Conservation (phyloP, 495 filamentous ascomycete species). For the Xylaria castorea region DNA sequence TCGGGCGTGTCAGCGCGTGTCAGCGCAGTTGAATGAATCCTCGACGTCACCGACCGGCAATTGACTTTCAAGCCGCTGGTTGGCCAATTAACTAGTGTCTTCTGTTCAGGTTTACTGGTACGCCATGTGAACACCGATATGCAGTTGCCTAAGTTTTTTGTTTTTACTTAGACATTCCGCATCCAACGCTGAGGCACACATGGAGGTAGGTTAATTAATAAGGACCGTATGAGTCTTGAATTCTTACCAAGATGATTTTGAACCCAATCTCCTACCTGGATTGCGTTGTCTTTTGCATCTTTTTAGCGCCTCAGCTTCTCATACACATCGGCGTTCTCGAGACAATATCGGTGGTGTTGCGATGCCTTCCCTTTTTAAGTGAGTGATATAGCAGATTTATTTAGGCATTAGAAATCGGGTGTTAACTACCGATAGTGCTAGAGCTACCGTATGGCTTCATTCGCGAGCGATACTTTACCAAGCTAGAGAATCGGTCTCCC, state of each 20-base stretch:
- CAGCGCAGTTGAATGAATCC: neutral
- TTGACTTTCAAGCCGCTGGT: neutral
- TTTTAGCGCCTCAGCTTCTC: slow-evolving; percentile 70
- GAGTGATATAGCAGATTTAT: slow-evolving; percentile 34
- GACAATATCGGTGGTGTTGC: slow-evolving; percentile 61
- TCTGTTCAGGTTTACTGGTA: neutral
- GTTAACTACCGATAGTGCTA: slow-evolving; percentile 50
- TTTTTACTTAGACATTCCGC: neutral
- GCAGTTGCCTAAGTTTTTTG: neutral
- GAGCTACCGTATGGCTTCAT: slow-evolving; percentile 64
- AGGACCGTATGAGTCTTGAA: neutral
- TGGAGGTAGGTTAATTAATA: neutral
- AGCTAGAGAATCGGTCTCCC: slow-evolving; percentile 52
- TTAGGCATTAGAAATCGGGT: neutral
- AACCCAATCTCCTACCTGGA: slow-evolving; percentile 73
- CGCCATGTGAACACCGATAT: neutral
- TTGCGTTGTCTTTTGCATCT: slow-evolving; percentile 69
- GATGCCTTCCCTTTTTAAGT: slow-evolving; percentile 76
- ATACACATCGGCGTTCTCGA: slow-evolving; percentile 62
- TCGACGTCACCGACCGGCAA: slow-evolving; percentile 37
- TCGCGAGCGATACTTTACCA: slow-evolving; percentile 61
- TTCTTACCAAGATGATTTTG: slow-evolving; percentile 56
- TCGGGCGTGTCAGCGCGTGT: no score
- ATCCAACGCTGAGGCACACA: neutral
- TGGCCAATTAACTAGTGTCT: neutral